Evolutionary conservation across 768 basidiomycete species (phyloP), one percentile per base, ranked within the genome.

Genomic region (Glaciozyma martinii): DNA sequence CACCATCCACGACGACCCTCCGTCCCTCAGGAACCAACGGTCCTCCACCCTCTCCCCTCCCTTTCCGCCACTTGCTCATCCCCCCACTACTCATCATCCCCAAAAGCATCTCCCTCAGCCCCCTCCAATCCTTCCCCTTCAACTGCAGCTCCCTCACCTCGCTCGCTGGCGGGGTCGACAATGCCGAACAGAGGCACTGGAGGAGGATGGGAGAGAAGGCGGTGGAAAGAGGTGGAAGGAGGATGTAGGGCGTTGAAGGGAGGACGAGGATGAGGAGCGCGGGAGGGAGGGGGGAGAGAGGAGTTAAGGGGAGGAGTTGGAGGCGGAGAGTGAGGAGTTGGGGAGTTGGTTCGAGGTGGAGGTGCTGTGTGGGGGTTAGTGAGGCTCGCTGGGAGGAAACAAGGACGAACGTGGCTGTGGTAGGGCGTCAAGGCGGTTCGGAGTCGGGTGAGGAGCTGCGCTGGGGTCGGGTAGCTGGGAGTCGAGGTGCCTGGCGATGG

Each of bases 1-100:
- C 59, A 63, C 71, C 74, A 62, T 75, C 74, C 33, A 73, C 71
- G 55, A 72, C 75, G 42, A 65, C 72, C 60, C 67, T 65, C 65
- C 73, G 69, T 25, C 72, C 61, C 42, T 56, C 60, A 30, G 76
- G 59, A 21, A 75, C 74, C 2, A 62, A 9, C 55, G 46, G 55
- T 23, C 61, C 61, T 29, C 61, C 61, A 0, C 61, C 61, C 25
- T 62, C 61, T 21, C 16, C n/a, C 46, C 49, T 56, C 55, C 46
- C 29, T 12, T 62, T 50, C 47, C 33, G 40, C 32, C 25, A 52
- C 37, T 40, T 54, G 3, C 9, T 5, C 42, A 32, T 49, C 56
- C n/a, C 56, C 25, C 74, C 71, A 71, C 75, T 74, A 49, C 73
- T 74, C 63, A 65, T 71, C 50, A 70, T 68, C 40, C 42, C 37